Evolutionary conservation across 768 basidiomycete species (phyloP), one percentile per base, ranked within the genome.

Genomic region (Dioszegia aurantiaca): DNA sequence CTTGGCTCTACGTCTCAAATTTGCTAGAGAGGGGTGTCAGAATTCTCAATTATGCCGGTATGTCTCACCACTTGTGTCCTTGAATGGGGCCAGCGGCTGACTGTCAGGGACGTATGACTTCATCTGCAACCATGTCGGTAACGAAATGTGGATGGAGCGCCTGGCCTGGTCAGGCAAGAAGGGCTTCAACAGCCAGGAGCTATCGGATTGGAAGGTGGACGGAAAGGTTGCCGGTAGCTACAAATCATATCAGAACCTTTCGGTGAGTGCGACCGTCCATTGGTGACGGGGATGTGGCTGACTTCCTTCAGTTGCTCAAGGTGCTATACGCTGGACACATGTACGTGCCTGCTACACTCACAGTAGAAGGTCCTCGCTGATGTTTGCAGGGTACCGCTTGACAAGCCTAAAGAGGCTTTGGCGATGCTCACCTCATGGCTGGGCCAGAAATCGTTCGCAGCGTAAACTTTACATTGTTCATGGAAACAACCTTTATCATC

Each of bases 21-120:
- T 82, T 90, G 37, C 82, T 90, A 9, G 88, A 90, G 58, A 82
- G 87, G n/a, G 86, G 86, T 0, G 77, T 92, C 19, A 83, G 85
- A 4, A 78, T 88, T 33, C 80, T 90, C 40, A 84, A 60, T 42
- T 58, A 58, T 30, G 57, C 57, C 23, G 57, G 53, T 55, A n/a
- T 28, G 53, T 24, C 48, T 6, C 4, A 23, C 21, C 17, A 16
- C 26, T 26, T 8, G 10, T 37, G 26, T 41, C 4, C 27, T n/a
- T 14, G 42, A 59, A 5, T n/a, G 4, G 46, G 10, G 23, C 19
- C 16, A 19, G 51, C n/a, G n/a, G n/a, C 33, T 53, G 51, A 53
- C 14, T n/a, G 4, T 2, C 26, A 55, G 53, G 67, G 16, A 63
- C 63, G 3, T 61, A 39, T 17, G 67, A 73, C 58, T 71, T 69